Evolutionary conservation across 495 filamentous ascomycete species (phyloP), one percentile per base, ranked within the genome.

Genomic region (Talaromyces nanjingensis): DNA sequence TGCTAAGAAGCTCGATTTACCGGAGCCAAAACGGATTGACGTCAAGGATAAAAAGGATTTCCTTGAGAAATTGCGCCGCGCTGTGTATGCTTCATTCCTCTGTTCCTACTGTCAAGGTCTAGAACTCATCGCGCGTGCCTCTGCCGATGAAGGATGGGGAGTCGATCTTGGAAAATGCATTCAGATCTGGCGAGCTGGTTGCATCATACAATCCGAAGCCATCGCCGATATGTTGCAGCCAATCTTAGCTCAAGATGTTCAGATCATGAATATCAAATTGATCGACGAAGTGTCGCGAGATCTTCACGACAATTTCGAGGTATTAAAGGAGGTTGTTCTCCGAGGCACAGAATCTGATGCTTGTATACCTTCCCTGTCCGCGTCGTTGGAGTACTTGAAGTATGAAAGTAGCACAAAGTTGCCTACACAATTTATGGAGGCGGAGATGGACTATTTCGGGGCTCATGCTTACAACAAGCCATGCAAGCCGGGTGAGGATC

Each of bases 401-500:
- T 88, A 87, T 67, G 78, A 74, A 49, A 80, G 77, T 12, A 83
- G 82, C 3, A 78, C 79, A 6, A 75, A 75, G 56, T 65, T 89
- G 20, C 86, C 90, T 5, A 89, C 88, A 9, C 79, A 84, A 68
- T 91, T 91, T 67, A 87, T 87, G 80, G 88, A 91, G 70, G 88
- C 87, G 6, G 83, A 92, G 73, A 77, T 91, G 77, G 87, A 91
- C 70, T 91, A 85, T 65, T 91, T 92, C 65, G 89, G 88, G n/a
- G 80, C 81, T 9, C 87, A 90, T 70, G 81, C 80, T 69, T 91
- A 83, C 67, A 87, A 91, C 67, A 76, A 76, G 63, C 73, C 74
- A 0, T 72, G 74, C 11, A 67, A 79, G 63, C 65, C 69, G 0
- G 75, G 75, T n/a, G 77, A 78, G 49, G 77, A 79, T 65, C 76